phyloP scores from a whole-genome alignment of 2,329 filamentous ascomycete genomes.

The Nakataea oryzae region DNA sequence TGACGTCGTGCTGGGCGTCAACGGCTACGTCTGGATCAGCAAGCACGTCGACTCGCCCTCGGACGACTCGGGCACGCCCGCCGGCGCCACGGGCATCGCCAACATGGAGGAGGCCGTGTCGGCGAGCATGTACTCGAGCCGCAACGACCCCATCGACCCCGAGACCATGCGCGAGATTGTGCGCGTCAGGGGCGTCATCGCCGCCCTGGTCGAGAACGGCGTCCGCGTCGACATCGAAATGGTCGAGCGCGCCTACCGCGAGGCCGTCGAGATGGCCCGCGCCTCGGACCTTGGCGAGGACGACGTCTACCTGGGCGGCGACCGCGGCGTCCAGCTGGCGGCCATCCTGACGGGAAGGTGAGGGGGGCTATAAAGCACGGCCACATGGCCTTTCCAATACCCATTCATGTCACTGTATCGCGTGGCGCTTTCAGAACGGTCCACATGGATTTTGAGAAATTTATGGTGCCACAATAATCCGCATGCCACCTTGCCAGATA shows the following conservation, averaged over 20 bases:
- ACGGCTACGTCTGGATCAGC: conserved; percentile 93
- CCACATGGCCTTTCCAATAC: too few relatives aligned
- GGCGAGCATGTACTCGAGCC: conserved; percentile 81
- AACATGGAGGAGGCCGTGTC: conserved; percentile 81
- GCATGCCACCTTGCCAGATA: too few relatives aligned
- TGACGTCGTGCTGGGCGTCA: conserved; percentile 85
- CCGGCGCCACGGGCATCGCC: conserved; percentile 50
- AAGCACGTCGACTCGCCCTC: conserved; percentile 60
- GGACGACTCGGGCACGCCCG: conserved; percentile 19
- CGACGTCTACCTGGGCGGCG: conserved; percentile 49
- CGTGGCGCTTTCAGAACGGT: too few relatives aligned
- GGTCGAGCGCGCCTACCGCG: conserved; percentile 72
- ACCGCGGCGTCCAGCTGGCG: conserved; percentile 39
- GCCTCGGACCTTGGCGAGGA: conserved; percentile 40
- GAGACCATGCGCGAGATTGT: conserved; percentile 82
- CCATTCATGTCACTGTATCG: too few relatives aligned
- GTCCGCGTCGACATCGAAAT: conserved; percentile 84
- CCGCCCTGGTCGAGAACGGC: conserved; percentile 71
- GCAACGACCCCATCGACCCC: conserved; percentile 76
- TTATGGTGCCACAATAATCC: too few relatives aligned
- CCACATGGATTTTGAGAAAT: too few relatives aligned
- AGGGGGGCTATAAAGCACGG: neutral
- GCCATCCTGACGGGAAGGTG: conserved; percentile 23
- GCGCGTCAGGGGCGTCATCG: conserved; percentile 69
- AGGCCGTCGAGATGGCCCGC: conserved; percentile 64